phyloP scores from a whole-genome alignment of 192 early-diverging fungal genomes.

The Ambispora gerdemannii region DNA sequence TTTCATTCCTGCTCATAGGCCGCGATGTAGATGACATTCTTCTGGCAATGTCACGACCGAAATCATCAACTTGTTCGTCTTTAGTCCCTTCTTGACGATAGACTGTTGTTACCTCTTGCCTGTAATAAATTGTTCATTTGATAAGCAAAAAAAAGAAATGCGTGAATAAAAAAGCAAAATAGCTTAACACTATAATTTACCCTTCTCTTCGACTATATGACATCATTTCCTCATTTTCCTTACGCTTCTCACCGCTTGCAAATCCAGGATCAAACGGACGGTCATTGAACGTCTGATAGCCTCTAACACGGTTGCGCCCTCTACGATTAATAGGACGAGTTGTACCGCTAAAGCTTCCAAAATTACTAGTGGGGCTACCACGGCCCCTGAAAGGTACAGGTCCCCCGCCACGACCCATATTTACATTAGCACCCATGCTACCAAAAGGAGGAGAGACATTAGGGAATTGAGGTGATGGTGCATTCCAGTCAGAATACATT shows the following conservation, averaged over 20 bases:
- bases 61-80: conserved; percentile 23
- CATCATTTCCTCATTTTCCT: conserved; percentile 3
- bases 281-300: background rate
- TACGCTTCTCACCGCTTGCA: background rate
- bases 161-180: too few relatives aligned
- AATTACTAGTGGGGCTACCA: background rate
- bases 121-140: too few relatives aligned
- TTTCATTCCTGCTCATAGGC: background rate
- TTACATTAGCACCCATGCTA: conserved; percentile 14
- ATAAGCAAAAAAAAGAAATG: too few relatives aligned
- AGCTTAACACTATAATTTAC: background rate
- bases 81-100: conserved; percentile 5
- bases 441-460: conserved; percentile 19
- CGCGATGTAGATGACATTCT: conserved; percentile 19
- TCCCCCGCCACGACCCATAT: background rate
- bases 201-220: conserved; percentile 2
- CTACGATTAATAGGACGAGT: conserved; percentile 3
- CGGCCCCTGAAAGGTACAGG: conserved; percentile 17
- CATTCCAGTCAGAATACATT: conserved; percentile 26
- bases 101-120: too few relatives aligned
- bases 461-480: background rate
- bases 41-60: conserved; percentile 7
- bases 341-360: background rate
- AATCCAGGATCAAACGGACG: background rate
- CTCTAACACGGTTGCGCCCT: background rate